Evolutionary conservation across 495 filamentous ascomycete species (phyloP), one percentile per base, ranked within the genome.

Genomic region (Thozetella sp.): DNA sequence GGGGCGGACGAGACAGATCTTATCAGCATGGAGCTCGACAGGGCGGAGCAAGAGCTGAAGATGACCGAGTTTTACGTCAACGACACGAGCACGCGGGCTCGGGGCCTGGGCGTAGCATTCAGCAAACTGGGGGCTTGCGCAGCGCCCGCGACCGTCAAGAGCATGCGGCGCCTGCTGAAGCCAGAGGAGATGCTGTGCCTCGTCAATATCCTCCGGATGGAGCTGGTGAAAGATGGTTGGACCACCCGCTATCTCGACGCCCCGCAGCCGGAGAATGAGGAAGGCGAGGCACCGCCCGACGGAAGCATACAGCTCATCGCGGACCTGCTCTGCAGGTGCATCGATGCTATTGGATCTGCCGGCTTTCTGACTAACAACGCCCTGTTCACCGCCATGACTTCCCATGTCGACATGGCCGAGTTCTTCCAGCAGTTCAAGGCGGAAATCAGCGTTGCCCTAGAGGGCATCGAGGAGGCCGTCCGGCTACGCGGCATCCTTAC

Each of bases 291-390:
- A 53, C 72, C 84, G 63, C 79, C 78, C 22, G 78, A 84, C 37
- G 83, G 76, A 12, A 84, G 83, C 67, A 82, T 84, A 53, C 72
- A 75, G 53, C 76, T 83, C 43, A 85, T 92, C 57, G 81, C 83
- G 26, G 83, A 87, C 55, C 74, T 96, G 9, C 80, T 97, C 30
- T 89, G 84, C 66, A 86, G 88, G 62, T 87, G 90, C 43, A 80
- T 97, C 11, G 93, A 97, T 74, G 87, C 91, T 11, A 83, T 97
- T n/a, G 92, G 93, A 11, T 80, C 90, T 19, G 88, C 83, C 13
- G 91, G 92, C 25, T 97, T 91, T 90, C 84, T 97, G 54, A 76
- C 86, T 6, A 86, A 85, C 34, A 80, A 82, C 25, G 71, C 80
- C 3, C 72, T 80, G 45, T 63, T 80, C n/a, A 73, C 76, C 4